These are phyloP conservation scores for Bocquillonia castaneifolia DNA, from an alignment of 441 rosid genomes.

Conservation along the genomic window DNA sequence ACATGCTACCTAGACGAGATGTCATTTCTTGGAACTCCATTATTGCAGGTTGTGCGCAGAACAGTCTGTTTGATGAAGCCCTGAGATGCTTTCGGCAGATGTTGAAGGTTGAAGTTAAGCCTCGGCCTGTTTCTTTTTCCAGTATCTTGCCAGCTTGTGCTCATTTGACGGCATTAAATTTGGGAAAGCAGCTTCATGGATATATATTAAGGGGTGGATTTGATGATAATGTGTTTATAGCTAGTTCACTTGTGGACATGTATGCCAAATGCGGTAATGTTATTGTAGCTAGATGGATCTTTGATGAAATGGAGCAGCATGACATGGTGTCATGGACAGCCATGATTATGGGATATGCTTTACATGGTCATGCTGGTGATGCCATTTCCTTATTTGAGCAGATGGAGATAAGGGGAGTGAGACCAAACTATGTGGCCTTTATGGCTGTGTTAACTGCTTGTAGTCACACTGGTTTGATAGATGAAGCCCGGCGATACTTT, in stretches of 20 bases:
- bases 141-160: slow-evolving; percentile 53
- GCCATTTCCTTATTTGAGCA: slow-evolving; percentile 45
- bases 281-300: slow-evolving; percentile 41
- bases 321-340: slow-evolving; percentile 77
- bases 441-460: slow-evolving; percentile 66
- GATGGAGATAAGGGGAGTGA: slow-evolving; percentile 44
- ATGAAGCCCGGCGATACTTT: slow-evolving; percentile 50
- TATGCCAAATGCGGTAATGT: slow-evolving; percentile 65
- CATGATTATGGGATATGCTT: slow-evolving; percentile 66
- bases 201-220: slow-evolving; percentile 40
- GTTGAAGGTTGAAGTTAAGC: slow-evolving; percentile 47
- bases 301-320: slow-evolving; percentile 41
- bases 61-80: slow-evolving; percentile 49
- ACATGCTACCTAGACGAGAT: slow-evolving; percentile 41
- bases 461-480: slow-evolving; percentile 57
- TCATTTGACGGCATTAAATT: slow-evolving; percentile 44
- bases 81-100: slow-evolving; percentile 43
- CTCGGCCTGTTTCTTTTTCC: slow-evolving; percentile 51
- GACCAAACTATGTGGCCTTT: slow-evolving; percentile 56
- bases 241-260: slow-evolving; percentile 73
- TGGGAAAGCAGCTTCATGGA: slow-evolving; percentile 71
- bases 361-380: slow-evolving; percentile 52
- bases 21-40: slow-evolving; percentile 62
- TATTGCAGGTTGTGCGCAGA: slow-evolving; percentile 58
- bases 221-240: slow-evolving; percentile 49